Base-by-base conservation (phyloP, 1,284 basidiomycete species). In the Leucoagaricus sp. region DNA sequence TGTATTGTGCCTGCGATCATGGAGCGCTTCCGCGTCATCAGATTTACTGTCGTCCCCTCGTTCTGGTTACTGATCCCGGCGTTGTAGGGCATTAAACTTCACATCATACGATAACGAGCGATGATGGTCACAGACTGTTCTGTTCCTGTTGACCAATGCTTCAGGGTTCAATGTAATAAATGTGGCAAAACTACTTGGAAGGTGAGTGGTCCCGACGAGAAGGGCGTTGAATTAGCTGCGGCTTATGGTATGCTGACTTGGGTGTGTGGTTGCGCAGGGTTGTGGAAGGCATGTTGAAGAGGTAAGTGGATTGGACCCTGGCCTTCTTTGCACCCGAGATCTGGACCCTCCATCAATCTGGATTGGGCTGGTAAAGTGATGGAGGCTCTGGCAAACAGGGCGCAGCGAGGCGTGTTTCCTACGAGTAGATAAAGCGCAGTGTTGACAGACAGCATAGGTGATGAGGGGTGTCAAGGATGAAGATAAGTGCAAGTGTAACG, bases 131-230 rank as follows among this genome's bases (percentile, higher is more conserved):
- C 52, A 33, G 42, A 49, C 29, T 61, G 62, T 55, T 55, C 56
- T 63, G 63, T 70, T 58, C 84, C 80, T 52, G 78, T 78, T 60
- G 73, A 87, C 67, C 61, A 69, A 52, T 91, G 88, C 73, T 81
- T 71, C 66, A 64, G 71, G 56, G 83, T 85, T 54, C 78, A 78
- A 60, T 91, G 88, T 72, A 71, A 70, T 54, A 77, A 71, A 57
- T 91, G 88, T 69, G 79, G 79, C 49, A 91, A 90, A 77, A 84
- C 75, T 23, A 89, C 85, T n/a, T 91, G 88, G 88, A 77, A 70
- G 75, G 89, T 90, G 67, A 66, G 81, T 41, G n/a, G n/a, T n/a
- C n/a, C n/a, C n/a, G n/a, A n/a, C n/a, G n/a, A n/a, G n/a, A n/a
- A n/a, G n/a, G n/a, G n/a, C n/a, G n/a, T n/a, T n/a, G 60, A 59